phyloP scores from a whole-genome alignment of 176 grass and related monocot genomes.

The Oryza meridionalis region DNA sequence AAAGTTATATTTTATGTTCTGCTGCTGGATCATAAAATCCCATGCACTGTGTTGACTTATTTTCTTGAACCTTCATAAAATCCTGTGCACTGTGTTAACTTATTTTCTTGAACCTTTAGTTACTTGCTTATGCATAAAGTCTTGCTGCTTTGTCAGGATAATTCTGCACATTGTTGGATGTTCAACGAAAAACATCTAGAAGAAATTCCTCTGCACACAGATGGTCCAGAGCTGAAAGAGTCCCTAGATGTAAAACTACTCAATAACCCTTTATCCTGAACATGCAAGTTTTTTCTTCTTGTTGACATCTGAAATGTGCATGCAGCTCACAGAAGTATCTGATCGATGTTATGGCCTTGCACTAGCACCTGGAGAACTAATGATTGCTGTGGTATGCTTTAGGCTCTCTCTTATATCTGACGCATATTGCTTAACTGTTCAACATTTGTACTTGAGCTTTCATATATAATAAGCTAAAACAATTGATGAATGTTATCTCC shows the following conservation, averaged over 20 bases:
- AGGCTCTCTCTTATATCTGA: slow-evolving; percentile 31
- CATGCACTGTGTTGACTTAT: not conserved
- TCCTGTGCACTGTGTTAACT: not conserved
- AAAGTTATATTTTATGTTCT: not conserved
- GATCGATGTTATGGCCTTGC: slow-evolving; percentile 86
- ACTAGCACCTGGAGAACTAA: slow-evolving; percentile 75
- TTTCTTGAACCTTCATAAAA: slow-evolving; percentile 14
- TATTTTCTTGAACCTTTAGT: not conserved
- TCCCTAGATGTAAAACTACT: slow-evolving; percentile 56
- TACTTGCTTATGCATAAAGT: slow-evolving; percentile 25
- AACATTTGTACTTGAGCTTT: slow-evolving; percentile 19
- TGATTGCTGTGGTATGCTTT: slow-evolving; percentile 78
- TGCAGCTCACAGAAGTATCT: slow-evolving; percentile 79
- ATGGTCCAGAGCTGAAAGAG: slow-evolving; percentile 54
- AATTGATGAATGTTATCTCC: slow-evolving; percentile 23
- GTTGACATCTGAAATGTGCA: slow-evolving; percentile 42
- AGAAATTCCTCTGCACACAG: slow-evolving; percentile 60
- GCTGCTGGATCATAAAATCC: not conserved
- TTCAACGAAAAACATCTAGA: slow-evolving; percentile 53
- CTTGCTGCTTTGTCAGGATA: slow-evolving; percentile 61
- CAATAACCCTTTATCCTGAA: slow-evolving; percentile 21
- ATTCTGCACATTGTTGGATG: slow-evolving; percentile 80
- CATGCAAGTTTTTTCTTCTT: slow-evolving; percentile 23
- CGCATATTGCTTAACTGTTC: slow-evolving; percentile 39
- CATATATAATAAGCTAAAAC: slow-evolving; percentile 28